Evolutionary conservation across 352 stramenopile genomes (phyloP).

Genomic region (Globisporangium yorkense): DNA sequence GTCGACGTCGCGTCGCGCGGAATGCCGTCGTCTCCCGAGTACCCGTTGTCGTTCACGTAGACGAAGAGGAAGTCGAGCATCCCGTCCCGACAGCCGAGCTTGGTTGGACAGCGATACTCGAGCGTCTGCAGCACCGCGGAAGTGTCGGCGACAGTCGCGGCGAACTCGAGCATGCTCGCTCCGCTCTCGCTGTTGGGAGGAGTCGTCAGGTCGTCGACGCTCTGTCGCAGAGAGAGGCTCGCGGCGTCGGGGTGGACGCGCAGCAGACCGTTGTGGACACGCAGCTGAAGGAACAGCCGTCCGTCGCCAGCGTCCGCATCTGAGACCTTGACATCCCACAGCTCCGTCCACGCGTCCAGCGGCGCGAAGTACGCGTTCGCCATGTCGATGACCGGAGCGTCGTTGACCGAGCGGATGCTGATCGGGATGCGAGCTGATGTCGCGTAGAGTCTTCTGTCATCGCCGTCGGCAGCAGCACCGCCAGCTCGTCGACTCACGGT

Average conservation of each 20-base stretch:
- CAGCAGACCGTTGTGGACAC: slow-evolving; percentile 27
- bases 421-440: slow-evolving; percentile 31
- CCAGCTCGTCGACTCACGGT: neutral
- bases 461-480: neutral
- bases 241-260: slow-evolving; percentile 12
- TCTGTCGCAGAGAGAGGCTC: neutral
- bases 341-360: slow-evolving; percentile 20
- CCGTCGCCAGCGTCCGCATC: slow-evolving; percentile 41
- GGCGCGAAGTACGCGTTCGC: slow-evolving; percentile 21
- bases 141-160: slow-evolving; percentile 14
- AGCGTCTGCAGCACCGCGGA: slow-evolving; percentile 22
- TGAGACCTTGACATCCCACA: slow-evolving; percentile 20
- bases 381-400: slow-evolving; percentile 30
- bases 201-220: neutral
- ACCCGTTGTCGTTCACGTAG: slow-evolving; percentile 56
- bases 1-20: slow-evolving; percentile 19
- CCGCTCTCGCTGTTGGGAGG: neutral
- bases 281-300: slow-evolving; percentile 37
- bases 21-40: slow-evolving; percentile 26
- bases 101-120: slow-evolving; percentile 30
- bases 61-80: slow-evolving; percentile 31
- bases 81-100: slow-evolving; percentile 21
- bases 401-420: slow-evolving; percentile 38
- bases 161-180: slow-evolving; percentile 24
- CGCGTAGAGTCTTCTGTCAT: slow-evolving; percentile 18